A percentile compares a stretch with the other conserved stretches of the same genome.
These are phyloP conservation scores for Pilobolus umbonatus DNA, from an alignment of 192 early-diverging fungal species.

Conservation along the genomic window DNA sequence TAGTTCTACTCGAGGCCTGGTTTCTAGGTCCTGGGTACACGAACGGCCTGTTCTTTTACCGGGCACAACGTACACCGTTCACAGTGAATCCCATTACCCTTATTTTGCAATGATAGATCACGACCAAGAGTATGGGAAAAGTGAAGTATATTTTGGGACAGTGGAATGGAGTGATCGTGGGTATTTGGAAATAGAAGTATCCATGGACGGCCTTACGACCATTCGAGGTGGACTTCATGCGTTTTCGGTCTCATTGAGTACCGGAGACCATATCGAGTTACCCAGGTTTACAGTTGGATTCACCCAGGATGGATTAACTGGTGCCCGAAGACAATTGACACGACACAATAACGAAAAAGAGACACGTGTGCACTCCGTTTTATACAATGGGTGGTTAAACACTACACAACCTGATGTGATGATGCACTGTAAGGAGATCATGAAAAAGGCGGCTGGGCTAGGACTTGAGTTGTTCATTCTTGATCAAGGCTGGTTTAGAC, in stretches of 20 bases:
- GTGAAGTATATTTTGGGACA: constrained; percentile 24
- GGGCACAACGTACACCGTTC: constrained; percentile 1
- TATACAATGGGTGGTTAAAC: constrained; percentile 22
- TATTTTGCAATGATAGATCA: constrained; percentile 15
- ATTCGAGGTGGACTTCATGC: constrained; percentile 12
- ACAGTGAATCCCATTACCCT: constrained; percentile 14
- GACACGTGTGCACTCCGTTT: constrained; percentile 2
- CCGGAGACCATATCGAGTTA: background rate
- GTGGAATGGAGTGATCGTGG: constrained; percentile 22
- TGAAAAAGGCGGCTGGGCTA: constrained; percentile 1
- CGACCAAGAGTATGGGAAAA: background rate
- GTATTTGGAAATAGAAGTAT: constrained; percentile 2
- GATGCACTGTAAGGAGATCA: too few relatives aligned
- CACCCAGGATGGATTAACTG: constrained; percentile 1
- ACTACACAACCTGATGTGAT: constrained; percentile 2
- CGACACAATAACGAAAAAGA: background rate
- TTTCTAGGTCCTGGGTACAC: too few relatives aligned
- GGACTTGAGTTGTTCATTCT: constrained; percentile 23
- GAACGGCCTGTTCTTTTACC: too few relatives aligned
- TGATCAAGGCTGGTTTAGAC: constrained; percentile 27
- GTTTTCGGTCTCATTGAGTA: constrained; percentile 16
- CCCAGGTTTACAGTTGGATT: constrained; percentile 16
- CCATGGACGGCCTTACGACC: background rate
- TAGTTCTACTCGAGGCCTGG: background rate
- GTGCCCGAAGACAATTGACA: constrained; percentile 11